Evolutionary conservation across 208 protist species (phyloP).

Genomic region (Crithidia acanthocephali): DNA sequence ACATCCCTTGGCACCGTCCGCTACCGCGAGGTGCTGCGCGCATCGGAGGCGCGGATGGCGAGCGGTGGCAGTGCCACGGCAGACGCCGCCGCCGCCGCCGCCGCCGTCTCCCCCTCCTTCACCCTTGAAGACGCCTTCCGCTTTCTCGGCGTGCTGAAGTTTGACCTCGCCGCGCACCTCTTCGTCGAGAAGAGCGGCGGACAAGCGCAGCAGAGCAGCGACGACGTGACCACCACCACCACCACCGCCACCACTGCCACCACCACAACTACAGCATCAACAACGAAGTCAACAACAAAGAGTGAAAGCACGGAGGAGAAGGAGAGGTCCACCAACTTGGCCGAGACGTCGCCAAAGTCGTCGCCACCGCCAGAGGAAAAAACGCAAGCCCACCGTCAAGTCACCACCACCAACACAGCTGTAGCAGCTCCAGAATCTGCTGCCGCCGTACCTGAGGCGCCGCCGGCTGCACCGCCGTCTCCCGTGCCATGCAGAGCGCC

Average conservation of each 20-base stretch:
- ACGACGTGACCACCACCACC: neutral
- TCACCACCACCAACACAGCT: neutral
- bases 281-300: no score
- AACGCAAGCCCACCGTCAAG: no score
- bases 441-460: neutral
- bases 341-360: no score
- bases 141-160: conserved; percentile 20
- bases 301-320: no score
- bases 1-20: conserved; percentile 20
- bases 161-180: neutral
- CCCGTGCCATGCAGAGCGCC: neutral
- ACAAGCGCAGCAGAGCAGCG: neutral
- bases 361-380: no score
- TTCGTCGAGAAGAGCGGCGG: neutral
- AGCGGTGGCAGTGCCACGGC: neutral
- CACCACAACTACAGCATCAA: neutral
- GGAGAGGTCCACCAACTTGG: no score
- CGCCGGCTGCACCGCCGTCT: neutral
- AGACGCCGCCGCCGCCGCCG: neutral
- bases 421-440: neutral
- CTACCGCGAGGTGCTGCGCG: conserved; percentile 12
- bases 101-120: neutral
- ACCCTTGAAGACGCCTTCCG: conserved; percentile 23
- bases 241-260: neutral
- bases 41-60: no score